Base-by-base conservation (phyloP, 768 basidiomycete species). In the Russula vinacea region DNA sequence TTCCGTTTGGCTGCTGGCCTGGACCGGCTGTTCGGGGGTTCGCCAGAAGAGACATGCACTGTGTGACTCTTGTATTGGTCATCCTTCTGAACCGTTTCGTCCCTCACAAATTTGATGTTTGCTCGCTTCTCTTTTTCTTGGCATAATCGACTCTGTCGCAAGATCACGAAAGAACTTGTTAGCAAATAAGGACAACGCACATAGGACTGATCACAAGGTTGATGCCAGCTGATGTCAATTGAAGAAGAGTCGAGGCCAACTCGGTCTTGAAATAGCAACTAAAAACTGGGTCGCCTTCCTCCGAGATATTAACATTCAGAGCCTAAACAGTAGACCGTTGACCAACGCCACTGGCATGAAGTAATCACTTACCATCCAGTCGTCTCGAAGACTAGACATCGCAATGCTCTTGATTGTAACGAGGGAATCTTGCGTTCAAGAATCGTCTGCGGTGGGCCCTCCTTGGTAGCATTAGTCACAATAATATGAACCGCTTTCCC, bases 111-210 rank as follows among this genome's bases (percentile, higher is more conserved):
- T 74, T 89, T 89, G 76, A 99, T 92, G 58, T 84, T 80, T 5
- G 89, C 86, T 71, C 86, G 86, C 78, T 98, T 99, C 67, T 95
- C 95, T 77, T 94, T 98, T 99, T 99, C 82, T 99, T 98, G 47
- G 81, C 80, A 74, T 98, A 98, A 62, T 91, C 85, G 64, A 98
- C 77, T 9, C 92, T 98, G 60, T 0, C n/a, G 22, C n/a, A 29
- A 54, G 7, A 19, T 62, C 24, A 47, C 45, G n/a, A 37, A 65
- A 44, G 33, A 49, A 37, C 29, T 14, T 13, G 22, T n/a, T 39
- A 50, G 44, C 7, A 56, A 49, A 47, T 26, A 32, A 33, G 19
- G 19, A 42, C 60, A 26, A 77, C 92, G 70, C 73, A 96, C 94
- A 81, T 82, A 19, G 94, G 89, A 0, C 83, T 84, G 67, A 98